Conservation (phyloP, 1,284 basidiomycete species). For the Filobasidium uniguttulatum region DNA sequence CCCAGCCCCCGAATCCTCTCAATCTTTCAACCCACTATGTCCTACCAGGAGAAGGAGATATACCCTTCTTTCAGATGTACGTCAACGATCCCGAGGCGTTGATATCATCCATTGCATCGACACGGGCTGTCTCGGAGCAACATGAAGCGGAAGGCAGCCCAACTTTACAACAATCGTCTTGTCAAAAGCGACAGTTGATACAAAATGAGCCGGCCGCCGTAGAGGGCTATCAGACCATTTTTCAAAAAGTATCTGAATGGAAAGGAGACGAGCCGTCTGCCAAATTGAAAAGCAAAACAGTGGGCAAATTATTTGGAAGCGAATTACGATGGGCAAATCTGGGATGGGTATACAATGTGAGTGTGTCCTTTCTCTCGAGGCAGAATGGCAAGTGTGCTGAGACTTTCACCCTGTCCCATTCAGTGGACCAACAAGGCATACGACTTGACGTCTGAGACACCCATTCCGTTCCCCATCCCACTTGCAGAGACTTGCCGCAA, state of each 20-base stretch:
- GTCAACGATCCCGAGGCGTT: constrained; percentile 23
- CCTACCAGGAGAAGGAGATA: constrained; percentile 49
- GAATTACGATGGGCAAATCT: constrained; percentile 80
- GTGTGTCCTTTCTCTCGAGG: constrained; percentile 11
- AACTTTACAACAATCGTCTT: not conserved
- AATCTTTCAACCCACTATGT: constrained; percentile 73
- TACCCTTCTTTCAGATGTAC: constrained; percentile 53
- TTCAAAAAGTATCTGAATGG: constrained; percentile 25
- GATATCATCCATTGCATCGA: constrained; percentile 9
- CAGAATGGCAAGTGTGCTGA: not conserved
- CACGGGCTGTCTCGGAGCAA: not conserved
- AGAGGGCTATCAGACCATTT: constrained; percentile 28
- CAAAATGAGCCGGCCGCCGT: constrained; percentile 26
- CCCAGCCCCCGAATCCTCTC: constrained; percentile 63
- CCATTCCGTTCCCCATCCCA: constrained; percentile 44
- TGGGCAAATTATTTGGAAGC: constrained; percentile 50
- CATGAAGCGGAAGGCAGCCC: not conserved
- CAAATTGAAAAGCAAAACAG: constrained; percentile 49
- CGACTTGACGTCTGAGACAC: constrained; percentile 51
- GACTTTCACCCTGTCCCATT: not conserved
- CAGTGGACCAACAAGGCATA: constrained; percentile 85
- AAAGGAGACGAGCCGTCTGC: constrained; percentile 22
- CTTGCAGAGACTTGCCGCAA: constrained; percentile 49
- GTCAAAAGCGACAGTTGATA: constrained; percentile 18
- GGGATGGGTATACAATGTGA: constrained; percentile 61